These are phyloP conservation scores for Triticum timopheevii DNA, from an alignment of 176 grass and related monocot genomes.

Conservation along the genomic window DNA sequence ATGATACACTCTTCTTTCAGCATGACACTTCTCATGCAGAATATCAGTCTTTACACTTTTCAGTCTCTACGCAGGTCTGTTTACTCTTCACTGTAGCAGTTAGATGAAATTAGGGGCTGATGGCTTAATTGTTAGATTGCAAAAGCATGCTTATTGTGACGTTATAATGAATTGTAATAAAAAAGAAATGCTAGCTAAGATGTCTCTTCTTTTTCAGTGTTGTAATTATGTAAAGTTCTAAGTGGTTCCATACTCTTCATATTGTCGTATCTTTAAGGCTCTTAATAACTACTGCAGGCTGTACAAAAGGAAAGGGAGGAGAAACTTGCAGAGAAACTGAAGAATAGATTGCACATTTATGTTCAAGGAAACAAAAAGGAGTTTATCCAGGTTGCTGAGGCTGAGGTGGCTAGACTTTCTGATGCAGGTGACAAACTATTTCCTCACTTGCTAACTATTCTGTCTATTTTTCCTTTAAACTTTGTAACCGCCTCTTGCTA, in stretches of 20 bases:
- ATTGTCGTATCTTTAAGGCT: not conserved
- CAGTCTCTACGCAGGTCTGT: not conserved
- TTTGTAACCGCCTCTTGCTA: not conserved
- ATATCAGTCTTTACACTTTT: not conserved
- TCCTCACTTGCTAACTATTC: conserved; percentile 16
- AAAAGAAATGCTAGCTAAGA: not conserved
- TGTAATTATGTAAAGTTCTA: not conserved
- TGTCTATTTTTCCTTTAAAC: not conserved
- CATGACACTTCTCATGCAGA: conserved; percentile 9
- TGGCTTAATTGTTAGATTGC: not conserved
- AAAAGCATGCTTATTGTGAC: not conserved
- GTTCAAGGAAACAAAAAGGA: conserved; percentile 87
- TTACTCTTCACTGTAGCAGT: not conserved
- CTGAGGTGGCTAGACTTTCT: conserved; percentile 77
- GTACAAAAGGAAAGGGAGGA: conserved; percentile 95
- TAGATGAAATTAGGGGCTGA: not conserved
- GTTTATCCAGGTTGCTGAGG: conserved; percentile 64
- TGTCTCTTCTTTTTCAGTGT: not conserved
- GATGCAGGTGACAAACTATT: conserved; percentile 57
- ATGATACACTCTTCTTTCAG: not conserved
- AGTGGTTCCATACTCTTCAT: not conserved
- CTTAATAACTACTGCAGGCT: conserved; percentile 46
- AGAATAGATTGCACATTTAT: conserved; percentile 68
- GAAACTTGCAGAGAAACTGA: conserved; percentile 78
- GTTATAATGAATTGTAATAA: not conserved